phyloP scores from a whole-genome alignment of 768 basidiomycete species.

The Chalciporus piperatus region DNA sequence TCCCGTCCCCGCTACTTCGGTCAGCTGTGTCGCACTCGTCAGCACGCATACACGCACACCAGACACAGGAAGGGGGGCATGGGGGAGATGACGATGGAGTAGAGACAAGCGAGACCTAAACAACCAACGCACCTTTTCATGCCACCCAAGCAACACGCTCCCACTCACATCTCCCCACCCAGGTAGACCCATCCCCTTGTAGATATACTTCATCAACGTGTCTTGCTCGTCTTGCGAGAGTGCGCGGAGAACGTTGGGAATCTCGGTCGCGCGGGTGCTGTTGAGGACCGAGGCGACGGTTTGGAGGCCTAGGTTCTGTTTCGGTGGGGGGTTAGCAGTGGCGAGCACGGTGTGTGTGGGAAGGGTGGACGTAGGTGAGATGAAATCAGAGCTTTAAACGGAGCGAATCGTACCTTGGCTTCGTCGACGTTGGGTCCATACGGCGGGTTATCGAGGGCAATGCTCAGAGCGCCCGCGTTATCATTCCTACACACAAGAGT shows the following conservation, averaged over 20 bases:
- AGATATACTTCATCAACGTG: constrained; percentile 95
- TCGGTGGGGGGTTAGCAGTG: neutral
- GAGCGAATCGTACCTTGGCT: constrained; percentile 63
- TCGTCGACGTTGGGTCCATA: constrained; percentile 86
- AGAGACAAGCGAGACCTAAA: neutral
- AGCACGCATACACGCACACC: neutral
- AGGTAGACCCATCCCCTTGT: constrained; percentile 87
- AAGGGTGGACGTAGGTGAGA: neutral
- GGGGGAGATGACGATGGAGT: constrained; percentile 15
- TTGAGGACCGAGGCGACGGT: constrained; percentile 87
- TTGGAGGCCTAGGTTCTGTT: constrained; percentile 73
- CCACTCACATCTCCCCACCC: constrained; percentile 62
- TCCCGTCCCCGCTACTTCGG: constrained; percentile 90
- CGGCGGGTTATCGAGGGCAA: constrained; percentile 77
- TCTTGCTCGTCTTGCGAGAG: constrained; percentile 79
- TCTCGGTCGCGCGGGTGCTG: constrained; percentile 89
- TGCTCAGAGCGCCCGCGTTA: constrained; percentile 64
- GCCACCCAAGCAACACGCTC: constrained; percentile 77
- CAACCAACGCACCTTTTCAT: constrained; percentile 73
- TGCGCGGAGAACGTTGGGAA: constrained; percentile 67
- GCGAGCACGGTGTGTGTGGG: neutral
- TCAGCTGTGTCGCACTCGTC: constrained; percentile 59
- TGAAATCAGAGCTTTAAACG: constrained; percentile 8
- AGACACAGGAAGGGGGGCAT: neutral
- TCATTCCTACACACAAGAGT: constrained; percentile 57